These are phyloP conservation scores for Aristolochia fimbriata DNA, from an alignment of 164 flowering plant genomes.

Conservation along the genomic window DNA sequence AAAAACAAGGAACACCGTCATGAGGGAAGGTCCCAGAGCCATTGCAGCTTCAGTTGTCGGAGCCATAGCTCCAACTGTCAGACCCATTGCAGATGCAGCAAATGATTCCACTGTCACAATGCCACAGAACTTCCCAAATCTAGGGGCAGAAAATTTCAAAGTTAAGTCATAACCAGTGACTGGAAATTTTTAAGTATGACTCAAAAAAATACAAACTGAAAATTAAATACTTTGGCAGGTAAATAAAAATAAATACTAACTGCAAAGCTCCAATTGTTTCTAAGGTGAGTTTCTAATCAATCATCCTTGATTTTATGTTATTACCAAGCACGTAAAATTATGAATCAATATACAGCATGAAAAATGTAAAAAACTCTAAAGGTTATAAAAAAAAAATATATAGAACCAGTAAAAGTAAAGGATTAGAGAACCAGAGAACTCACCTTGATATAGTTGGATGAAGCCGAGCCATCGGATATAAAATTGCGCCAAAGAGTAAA, in stretches of 20 bases:
- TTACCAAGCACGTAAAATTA: not conserved
- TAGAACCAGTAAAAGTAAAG: not conserved
- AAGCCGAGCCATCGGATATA: slow-evolving; percentile 95
- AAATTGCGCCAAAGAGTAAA: slow-evolving; percentile 76
- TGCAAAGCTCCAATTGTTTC: not conserved
- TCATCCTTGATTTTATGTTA: no score
- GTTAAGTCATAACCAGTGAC: not conserved
- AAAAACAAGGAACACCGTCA: slow-evolving; percentile 98
- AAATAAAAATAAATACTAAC: not conserved
- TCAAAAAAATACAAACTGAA: not conserved
- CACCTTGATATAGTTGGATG: slow-evolving; percentile 79
- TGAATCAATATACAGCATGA: not conserved
- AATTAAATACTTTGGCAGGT: not conserved
- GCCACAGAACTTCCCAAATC: slow-evolving; percentile 91
- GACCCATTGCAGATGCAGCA: slow-evolving; percentile 99
- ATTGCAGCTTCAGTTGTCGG: slow-evolving; percentile 95
- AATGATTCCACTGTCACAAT: slow-evolving; percentile 90
- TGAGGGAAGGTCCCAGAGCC: slow-evolving; percentile 97
- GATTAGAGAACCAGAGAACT: slow-evolving; percentile 4
- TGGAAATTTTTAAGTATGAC: not conserved
- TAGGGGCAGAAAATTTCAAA: slow-evolving; percentile 14
- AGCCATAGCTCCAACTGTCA: slow-evolving; percentile 96
- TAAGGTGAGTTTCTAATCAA: no score
- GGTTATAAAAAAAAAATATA: no score
- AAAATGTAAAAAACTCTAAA: not conserved